These are phyloP conservation scores for Kokia cookei DNA, from an alignment of 441 rosid genomes.

Conservation along the genomic window DNA sequence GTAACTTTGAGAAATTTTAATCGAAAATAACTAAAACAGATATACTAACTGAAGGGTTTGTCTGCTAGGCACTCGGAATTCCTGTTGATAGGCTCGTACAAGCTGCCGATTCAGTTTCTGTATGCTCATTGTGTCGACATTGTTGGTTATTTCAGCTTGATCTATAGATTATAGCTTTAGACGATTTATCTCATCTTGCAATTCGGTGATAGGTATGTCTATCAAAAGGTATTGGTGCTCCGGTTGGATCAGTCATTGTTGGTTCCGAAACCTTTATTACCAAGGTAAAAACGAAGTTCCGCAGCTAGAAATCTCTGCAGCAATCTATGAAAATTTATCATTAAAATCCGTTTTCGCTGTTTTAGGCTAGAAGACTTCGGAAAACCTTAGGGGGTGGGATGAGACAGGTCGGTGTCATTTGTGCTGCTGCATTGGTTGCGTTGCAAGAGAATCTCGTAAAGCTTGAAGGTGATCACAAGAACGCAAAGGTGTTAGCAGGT, in stretches of 20 bases:
- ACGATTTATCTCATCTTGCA: neutral
- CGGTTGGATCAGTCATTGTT: conserved; percentile 83
- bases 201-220: conserved; percentile 53
- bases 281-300: conserved; percentile 38
- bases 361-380: conserved; percentile 74
- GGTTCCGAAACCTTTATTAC: conserved; percentile 75
- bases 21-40: too few species aligned
- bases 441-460: conserved; percentile 56
- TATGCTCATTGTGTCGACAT: conserved; percentile 18
- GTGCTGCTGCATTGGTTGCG: conserved; percentile 81
- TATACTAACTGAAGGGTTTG: conserved; percentile 9
- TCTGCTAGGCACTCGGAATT: conserved; percentile 72
- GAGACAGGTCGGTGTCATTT: conserved; percentile 82
- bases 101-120: conserved; percentile 89
- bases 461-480: conserved; percentile 75
- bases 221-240: conserved; percentile 93
- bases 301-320: neutral
- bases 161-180: neutral
- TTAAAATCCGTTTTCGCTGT: neutral
- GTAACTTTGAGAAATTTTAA: conserved; percentile 15
- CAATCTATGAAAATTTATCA: neutral
- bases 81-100: conserved; percentile 71
- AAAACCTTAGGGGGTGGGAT: conserved; percentile 96
- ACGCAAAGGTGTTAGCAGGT: conserved; percentile 80
- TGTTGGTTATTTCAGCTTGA: neutral